Evolutionary conservation across 257 asterid genomes (phyloP), one percentile per base, ranked within the genome.

Genomic region (Solanum virginianum): DNA sequence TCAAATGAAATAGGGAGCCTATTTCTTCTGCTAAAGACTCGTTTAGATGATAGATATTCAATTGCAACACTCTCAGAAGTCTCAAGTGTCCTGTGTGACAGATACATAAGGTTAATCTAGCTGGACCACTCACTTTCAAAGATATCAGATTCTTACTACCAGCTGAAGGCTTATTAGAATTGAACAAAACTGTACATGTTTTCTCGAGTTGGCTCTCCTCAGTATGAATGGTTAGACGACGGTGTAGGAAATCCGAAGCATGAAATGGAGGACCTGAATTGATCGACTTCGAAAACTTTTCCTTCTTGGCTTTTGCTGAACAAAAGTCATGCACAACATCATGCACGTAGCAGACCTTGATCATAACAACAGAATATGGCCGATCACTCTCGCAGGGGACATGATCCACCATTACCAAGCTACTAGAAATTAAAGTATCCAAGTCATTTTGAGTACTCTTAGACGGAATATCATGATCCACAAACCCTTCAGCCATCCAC

Each of bases 401-500:
- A 53, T 53, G 18, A 74, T 53, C 57, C 18, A 14, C 63, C 15
- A 85, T 65, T 43, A 87, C 70, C 0, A 89, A 65, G 81, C 80
- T 87, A 51, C 88, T 84, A 10, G 55, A 45, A 10, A 86, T 84
- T 17, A 88, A 69, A 39, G 86, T 62, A 53, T 29, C 80, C 66
- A 90, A 59, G 80, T 85, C 85, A 18, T 39, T 88, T 59, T 88
- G 85, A 12, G 80, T 90, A 41, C 79, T 60, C 75, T 47, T 70
- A 4, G 39, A 3, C 12, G 6, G 41, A 12, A 26, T 86, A 56
- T 56, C 18, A 63, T 79, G 41, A 51, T 69, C 24, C 53, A 90
- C 22, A 17, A 87, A 87, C 13, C 92, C 92, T 84, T 88, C 90
- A 0, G 91, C 88, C 4, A 87, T 68, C 91, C 87, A 88, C 13